Evolutionary conservation across 73 alveolate genomes (phyloP).

Genomic region (Breviolum minutum): DNA sequence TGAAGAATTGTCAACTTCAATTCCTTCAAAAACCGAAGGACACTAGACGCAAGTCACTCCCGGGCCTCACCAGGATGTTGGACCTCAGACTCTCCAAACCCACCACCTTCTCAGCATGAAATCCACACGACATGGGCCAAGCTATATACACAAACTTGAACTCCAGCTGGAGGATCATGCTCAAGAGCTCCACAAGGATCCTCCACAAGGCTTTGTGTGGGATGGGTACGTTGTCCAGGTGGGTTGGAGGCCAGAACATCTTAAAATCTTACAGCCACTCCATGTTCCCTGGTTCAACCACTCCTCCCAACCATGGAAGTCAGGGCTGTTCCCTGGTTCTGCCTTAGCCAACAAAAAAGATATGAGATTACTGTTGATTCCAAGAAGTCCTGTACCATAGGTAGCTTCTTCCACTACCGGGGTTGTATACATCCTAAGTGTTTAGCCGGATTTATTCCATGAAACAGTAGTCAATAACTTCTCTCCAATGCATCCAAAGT

Average conservation of each 20-base stretch:
- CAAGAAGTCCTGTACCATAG: background rate
- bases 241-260: too few relatives aligned
- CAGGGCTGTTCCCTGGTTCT: conserved; percentile 6
- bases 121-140: background rate
- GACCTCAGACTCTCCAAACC: background rate
- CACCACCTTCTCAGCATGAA: background rate
- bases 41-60: background rate
- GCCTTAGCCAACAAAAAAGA: background rate
- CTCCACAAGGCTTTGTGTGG: background rate
- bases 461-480: too few relatives aligned
- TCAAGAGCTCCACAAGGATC: conserved; percentile 71
- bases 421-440: too few relatives aligned
- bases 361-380: background rate
- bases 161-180: conserved; percentile 18
- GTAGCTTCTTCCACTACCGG: too few relatives aligned
- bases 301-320: conserved; percentile 21
- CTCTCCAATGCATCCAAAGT: too few relatives aligned
- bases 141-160: conserved; percentile 30
- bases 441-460: too few relatives aligned
- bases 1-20: too few relatives aligned
- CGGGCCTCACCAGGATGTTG: conserved; percentile 31
- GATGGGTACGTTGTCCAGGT: too few relatives aligned
- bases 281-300: background rate
- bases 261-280: too few relatives aligned
- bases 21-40: too few relatives aligned